phyloP scores from a whole-genome alignment of 805 yeast species.

The Zygosaccharomyces rouxii region DNA sequence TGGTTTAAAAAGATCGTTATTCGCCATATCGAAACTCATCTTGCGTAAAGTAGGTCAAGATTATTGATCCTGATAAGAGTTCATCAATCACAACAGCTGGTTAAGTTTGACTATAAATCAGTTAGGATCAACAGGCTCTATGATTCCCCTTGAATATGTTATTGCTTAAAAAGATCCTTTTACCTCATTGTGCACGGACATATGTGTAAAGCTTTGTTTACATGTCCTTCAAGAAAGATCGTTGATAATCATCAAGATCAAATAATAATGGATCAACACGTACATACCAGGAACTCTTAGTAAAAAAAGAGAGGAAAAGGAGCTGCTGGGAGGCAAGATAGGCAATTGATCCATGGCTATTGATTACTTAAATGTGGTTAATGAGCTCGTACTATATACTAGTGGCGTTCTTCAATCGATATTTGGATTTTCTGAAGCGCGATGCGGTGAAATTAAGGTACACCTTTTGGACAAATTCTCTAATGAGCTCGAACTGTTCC shows the following conservation, averaged over 20 bases:
- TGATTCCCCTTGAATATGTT: background rate
- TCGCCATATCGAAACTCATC: background rate
- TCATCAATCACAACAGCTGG: background rate
- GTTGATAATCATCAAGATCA: background rate
- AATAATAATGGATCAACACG: background rate
- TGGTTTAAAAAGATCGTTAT: slow-evolving; percentile 3
- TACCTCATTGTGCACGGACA: slow-evolving; percentile 6
- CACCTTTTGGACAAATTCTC: slow-evolving; percentile 1
- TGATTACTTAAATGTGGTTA: background rate
- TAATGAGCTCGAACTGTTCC: slow-evolving; percentile 5
- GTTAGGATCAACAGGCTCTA: background rate
- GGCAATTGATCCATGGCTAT: slow-evolving; percentile 3
- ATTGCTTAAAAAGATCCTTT: background rate
- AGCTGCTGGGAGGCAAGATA: background rate
- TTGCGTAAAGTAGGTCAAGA: background rate
- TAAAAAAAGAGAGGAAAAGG: background rate
- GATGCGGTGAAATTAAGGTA: background rate
- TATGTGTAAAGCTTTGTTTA: slow-evolving; percentile 3
- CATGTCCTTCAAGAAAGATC: slow-evolving; percentile 1
- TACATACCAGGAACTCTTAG: background rate
- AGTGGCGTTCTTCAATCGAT: slow-evolving; percentile 1
- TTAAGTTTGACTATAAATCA: too few relatives aligned
- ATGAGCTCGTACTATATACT: slow-evolving; percentile 3
- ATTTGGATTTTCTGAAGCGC: slow-evolving; percentile 2
- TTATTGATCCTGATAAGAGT: background rate